Evolutionary conservation across 2,329 filamentous ascomycete species (phyloP), one percentile per base, ranked within the genome.

Genomic region (Remersonia thermophila): DNA sequence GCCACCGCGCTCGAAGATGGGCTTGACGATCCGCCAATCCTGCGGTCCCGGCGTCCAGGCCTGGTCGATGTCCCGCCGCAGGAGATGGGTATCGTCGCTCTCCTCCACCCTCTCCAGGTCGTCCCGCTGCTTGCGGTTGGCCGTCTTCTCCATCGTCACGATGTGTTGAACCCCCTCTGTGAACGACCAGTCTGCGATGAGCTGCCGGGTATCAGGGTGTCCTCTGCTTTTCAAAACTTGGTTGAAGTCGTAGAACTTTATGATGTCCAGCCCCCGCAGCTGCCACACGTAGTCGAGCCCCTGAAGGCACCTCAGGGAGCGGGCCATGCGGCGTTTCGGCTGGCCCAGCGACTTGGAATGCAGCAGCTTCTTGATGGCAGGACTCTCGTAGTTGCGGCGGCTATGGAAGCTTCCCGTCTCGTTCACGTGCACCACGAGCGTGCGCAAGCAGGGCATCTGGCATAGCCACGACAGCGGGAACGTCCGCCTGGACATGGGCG

Each of bases 261-360:
- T 39, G n/a, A 48, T 50, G 1, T 49, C 38, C 30, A 71, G 42
- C 0, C 66, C 67, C 1, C 67, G 60, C 3, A 71, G 58, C 16
- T 56, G 50, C 10, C 56, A 48, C 3, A 71, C 28, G 17, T 59
- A 63, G 28, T 69, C 65, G 1, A 63, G 41, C 0, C 67, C 67
- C 17, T 67, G 65, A 0, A 67, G 14, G 0, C 48, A 59, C 1
- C 62, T 51, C 7, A 71, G 47, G 0, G 51, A 47, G 2, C 67
- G 54, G 1, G 39, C 45, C 5, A 38, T 42, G 0, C 66, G 53
- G 9, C 40, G 56, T 33, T 69, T 65, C 0, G 63, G 60, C 27
- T 70, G 66, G 0, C 33, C 16, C 0, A 30, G 18, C 0, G 62
- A 68, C 10, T 53, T 44, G 0, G 30, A 2, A 0, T 34, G 49